Evolutionary conservation across 2,329 filamentous ascomycete genomes (phyloP), one percentile per base, ranked within the genome.

Genomic region (Fusarium graminum): DNA sequence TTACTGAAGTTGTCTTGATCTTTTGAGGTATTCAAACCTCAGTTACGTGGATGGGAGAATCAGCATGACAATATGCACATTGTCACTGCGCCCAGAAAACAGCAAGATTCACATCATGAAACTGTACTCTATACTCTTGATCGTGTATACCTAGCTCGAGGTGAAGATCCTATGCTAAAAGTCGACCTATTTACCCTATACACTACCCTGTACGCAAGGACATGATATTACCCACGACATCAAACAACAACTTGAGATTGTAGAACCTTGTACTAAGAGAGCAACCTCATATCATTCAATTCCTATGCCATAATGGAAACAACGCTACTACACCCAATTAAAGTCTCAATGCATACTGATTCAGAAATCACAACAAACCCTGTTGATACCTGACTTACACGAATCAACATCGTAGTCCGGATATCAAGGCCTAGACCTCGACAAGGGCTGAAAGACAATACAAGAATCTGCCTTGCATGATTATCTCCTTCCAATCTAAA

Each of bases 31-130:
- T 42, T 14, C 22, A 25, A 26, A 36, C 10, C 34, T 17, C 34
- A 17, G 14, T 9, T 17, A 7, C 4, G n/a, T 9, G 3, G 7
- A 36, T 9, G 7, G n/a, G 6, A 9, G 5, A 2, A 5, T n/a
- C 9, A 36, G 9, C 5, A 36, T 36, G 3, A 36, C 11, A 4
- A 4, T n/a, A n/a, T 7, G 4, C 4, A 9, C n/a, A 5, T 9
- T 10, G 5, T 4, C 4, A 3, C n/a, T 10, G 2, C 2, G 4
- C 4, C 12, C 5, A 36, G 16, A 6, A 17, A 5, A 17, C 16
- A 5, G 13, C 16, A 36, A 9, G 34, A 16, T 5, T 17, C 34
- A n/a, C 10, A 36, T 17, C 6, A 6, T 2, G 0, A 36, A 36
- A 11, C 16, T 5, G 7, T 36, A 9, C 16, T 36, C 7, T 10